These are phyloP conservation scores for Spergularia azorica DNA, from an alignment of 179 eudicot species.

Conservation along the genomic window DNA sequence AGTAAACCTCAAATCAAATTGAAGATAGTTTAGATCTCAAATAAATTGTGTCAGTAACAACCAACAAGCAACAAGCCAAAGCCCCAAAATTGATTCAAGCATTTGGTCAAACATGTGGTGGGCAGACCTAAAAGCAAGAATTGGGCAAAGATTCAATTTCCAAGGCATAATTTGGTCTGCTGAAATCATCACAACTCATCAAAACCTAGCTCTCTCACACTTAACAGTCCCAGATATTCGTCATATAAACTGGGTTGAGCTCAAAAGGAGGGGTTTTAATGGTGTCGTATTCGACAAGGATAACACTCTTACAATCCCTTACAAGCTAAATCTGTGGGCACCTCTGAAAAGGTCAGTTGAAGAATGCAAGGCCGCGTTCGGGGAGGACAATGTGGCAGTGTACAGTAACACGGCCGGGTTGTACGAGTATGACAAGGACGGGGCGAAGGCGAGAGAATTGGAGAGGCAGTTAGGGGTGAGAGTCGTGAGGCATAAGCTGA, in stretches of 20 bases:
- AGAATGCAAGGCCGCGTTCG: constrained; percentile 61
- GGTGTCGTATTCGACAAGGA: constrained; percentile 59
- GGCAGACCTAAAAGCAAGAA: constrained; percentile 19
- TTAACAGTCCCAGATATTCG: constrained; percentile 20
- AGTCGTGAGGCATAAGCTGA: constrained; percentile 70
- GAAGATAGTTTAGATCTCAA: no score
- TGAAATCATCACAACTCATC: constrained; percentile 15
- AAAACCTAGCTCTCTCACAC: constrained; percentile 12
- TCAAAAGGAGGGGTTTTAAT: constrained; percentile 32
- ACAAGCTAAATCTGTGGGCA: constrained; percentile 58
- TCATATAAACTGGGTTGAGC: constrained; percentile 59
- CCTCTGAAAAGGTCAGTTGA: constrained; percentile 55
- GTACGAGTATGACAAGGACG: constrained; percentile 63
- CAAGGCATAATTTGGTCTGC: constrained; percentile 23
- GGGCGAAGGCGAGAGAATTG: constrained; percentile 58
- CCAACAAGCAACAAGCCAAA: background rate
- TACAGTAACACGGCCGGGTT: constrained; percentile 80
- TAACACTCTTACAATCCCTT: constrained; percentile 71
- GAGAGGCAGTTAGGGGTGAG: constrained; percentile 60
- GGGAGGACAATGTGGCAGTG: constrained; percentile 64
- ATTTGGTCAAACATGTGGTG: constrained; percentile 28
- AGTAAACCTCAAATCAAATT: no score
- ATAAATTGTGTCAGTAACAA: background rate
- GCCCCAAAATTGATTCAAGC: constrained; percentile 18
- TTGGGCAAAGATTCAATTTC: constrained; percentile 23